Conservation (phyloP, 495 filamentous ascomycete genomes). For the Penicillium waksmanii region DNA sequence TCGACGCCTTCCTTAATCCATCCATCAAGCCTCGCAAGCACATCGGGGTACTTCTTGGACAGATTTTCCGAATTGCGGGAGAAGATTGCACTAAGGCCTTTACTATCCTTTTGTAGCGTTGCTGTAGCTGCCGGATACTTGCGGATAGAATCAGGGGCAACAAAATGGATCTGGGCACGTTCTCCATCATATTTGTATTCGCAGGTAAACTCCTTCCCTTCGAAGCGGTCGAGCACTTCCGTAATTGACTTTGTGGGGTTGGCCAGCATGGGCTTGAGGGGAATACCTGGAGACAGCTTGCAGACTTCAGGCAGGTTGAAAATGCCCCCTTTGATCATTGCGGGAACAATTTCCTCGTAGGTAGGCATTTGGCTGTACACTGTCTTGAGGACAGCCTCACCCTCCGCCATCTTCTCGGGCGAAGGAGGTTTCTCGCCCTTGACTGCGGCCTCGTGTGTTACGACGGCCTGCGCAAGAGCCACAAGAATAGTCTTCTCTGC, state of each 20-base stretch:
- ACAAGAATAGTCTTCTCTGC: constrained; percentile 93
- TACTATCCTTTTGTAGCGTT: constrained; percentile 54
- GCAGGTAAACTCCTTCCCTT: constrained; percentile 93
- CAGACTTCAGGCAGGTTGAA: constrained; percentile 78
- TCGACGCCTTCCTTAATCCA: constrained; percentile 91
- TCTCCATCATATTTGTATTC: constrained; percentile 99
- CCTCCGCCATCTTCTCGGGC: constrained; percentile 74
- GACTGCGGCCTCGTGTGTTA: constrained; percentile 74
- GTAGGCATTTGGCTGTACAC: constrained; percentile 95
- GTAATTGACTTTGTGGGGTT: constrained; percentile 99
- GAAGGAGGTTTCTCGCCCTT: constrained; percentile 69
- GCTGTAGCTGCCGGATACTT: constrained; percentile 58
- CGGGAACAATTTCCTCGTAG: constrained; percentile 93
- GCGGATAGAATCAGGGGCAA: constrained; percentile 75
- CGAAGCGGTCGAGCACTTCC: constrained; percentile 95
- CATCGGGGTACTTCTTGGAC: constrained; percentile 96
- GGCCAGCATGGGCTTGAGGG: constrained; percentile 97
- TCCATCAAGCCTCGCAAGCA: constrained; percentile 78
- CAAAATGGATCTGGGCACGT: constrained; percentile 95
- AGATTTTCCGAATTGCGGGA: constrained; percentile 96
- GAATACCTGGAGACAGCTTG: constrained; percentile 92
- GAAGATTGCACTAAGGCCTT: constrained; percentile 85
- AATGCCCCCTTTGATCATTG: constrained; percentile 84
- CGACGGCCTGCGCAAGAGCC: constrained; percentile 83
- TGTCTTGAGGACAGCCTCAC: constrained; percentile 81